Conservation (phyloP, 371 early-diverging fungal genomes). For the Entomophthora muscae region DNA sequence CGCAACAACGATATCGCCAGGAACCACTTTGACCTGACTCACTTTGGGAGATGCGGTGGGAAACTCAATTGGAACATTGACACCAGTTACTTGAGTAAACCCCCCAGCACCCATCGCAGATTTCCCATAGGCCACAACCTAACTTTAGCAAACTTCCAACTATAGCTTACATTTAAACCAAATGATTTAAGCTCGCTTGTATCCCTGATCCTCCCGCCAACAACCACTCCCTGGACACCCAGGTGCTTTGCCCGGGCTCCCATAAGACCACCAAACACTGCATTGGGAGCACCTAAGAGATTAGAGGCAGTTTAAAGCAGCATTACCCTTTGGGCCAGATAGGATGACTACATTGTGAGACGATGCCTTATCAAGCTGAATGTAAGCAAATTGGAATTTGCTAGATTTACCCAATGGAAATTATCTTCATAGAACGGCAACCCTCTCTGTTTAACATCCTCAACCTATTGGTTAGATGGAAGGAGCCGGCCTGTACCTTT, state of each 20-base stretch:
- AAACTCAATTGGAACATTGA: slow-evolving; percentile 41
- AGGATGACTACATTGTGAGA: not conserved
- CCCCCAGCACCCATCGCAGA: slow-evolving; percentile 44
- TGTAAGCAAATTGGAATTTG: not conserved
- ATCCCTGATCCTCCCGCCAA: slow-evolving; percentile 56
- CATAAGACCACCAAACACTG: slow-evolving; percentile 70
- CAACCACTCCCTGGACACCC: slow-evolving; percentile 39
- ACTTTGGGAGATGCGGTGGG: slow-evolving; percentile 15
- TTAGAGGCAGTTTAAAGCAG: not conserved
- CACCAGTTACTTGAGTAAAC: slow-evolving; percentile 33
- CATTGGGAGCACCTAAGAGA: slow-evolving; percentile 22
- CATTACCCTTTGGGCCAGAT: not conserved
- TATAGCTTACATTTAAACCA: slow-evolving; percentile 31
- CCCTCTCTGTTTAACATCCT: not conserved
- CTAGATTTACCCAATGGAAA: slow-evolving; percentile 2
- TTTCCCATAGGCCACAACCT: slow-evolving; percentile 41
- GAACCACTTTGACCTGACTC: slow-evolving; percentile 27
- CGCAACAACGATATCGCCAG: slow-evolving; percentile 56
- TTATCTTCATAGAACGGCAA: slow-evolving; percentile 17
- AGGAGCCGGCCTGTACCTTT: not conserved
- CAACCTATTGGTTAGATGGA: not conserved
- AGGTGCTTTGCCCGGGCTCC: slow-evolving; percentile 39
- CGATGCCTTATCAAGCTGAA: not conserved
- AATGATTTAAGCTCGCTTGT: slow-evolving; percentile 35
- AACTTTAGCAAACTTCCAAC: not conserved